Evolutionary conservation across 768 basidiomycete species (phyloP).

Genomic region (Pulveroboletus sp.): DNA sequence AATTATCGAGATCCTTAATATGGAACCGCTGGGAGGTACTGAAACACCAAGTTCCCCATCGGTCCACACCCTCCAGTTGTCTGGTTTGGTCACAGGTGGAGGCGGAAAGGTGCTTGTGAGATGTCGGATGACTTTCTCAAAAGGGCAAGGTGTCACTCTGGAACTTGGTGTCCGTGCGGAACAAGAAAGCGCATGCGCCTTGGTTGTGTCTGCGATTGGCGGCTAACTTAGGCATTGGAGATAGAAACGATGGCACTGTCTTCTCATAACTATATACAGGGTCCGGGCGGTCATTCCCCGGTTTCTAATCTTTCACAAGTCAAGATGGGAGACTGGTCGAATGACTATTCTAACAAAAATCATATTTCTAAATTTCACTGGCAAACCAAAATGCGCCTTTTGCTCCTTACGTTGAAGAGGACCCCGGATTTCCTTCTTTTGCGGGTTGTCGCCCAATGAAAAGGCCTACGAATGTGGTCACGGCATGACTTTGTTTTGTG

Average conservation of each 20-base stretch:
- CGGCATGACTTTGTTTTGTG: no score
- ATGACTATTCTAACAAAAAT: slow-evolving; percentile 2
- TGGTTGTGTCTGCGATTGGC: slow-evolving; percentile 88
- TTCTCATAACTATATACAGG: no score
- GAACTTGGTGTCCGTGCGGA: slow-evolving; percentile 92
- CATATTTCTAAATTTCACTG: no score
- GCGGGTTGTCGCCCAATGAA: no score
- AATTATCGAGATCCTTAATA: slow-evolving; percentile 91
- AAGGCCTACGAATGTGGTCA: no score
- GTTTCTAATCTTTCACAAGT: slow-evolving; percentile 4
- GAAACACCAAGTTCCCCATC: slow-evolving; percentile 77
- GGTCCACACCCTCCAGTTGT: slow-evolving; percentile 91
- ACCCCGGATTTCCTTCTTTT: no score
- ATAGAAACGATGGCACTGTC: slow-evolving; percentile 7
- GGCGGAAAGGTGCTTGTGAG: slow-evolving; percentile 95
- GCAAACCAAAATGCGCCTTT: no score
- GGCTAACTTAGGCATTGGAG: slow-evolving; percentile 37
- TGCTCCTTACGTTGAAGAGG: no score
- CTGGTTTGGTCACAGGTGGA: slow-evolving; percentile 86
- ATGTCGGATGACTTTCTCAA: slow-evolving; percentile 91
- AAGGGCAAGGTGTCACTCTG: slow-evolving; percentile 87
- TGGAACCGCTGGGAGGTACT: slow-evolving; percentile 94
- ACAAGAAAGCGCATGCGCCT: slow-evolving; percentile 76
- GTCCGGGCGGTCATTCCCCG: no score
- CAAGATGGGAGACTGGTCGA: not conserved